These are phyloP conservation scores for Cyberlindnera samutprakarnensis DNA, from an alignment of 805 yeast species.

Conservation along the genomic window DNA sequence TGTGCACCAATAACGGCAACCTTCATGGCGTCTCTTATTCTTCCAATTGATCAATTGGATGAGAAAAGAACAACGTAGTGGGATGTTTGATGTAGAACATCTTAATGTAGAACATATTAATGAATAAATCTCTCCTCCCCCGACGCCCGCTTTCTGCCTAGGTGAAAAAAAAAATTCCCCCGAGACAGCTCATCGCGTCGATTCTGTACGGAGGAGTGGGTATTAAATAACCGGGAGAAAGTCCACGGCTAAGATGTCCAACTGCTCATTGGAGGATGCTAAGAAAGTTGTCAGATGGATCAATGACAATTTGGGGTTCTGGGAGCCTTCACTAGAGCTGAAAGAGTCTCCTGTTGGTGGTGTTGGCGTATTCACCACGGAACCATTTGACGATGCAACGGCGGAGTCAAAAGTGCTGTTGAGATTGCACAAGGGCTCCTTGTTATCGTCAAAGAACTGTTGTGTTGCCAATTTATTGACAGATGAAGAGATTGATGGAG, in stretches of 20 bases:
- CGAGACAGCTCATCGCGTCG: too few species aligned
- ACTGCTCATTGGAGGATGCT: constrained; percentile 20
- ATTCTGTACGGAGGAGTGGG: too few species aligned
- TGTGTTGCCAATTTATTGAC: constrained; percentile 57
- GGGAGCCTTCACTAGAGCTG: constrained; percentile 42
- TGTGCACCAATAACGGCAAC: constrained; percentile 53
- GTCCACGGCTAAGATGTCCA: constrained; percentile 22
- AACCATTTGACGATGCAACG: constrained; percentile 30
- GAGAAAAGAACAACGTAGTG: too few species aligned
- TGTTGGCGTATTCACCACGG: constrained; percentile 60
- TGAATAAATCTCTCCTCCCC: too few species aligned
- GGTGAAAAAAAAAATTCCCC: too few species aligned
- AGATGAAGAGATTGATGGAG: constrained; percentile 56
- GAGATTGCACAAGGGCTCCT: constrained; percentile 52
- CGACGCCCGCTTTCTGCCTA: too few species aligned
- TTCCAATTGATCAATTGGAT: too few species aligned
- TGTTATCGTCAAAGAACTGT: constrained; percentile 53
- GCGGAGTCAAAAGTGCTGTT: constrained; percentile 28
- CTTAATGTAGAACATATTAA: too few species aligned
- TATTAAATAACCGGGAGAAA: neutral
- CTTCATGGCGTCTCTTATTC: constrained; percentile 17
- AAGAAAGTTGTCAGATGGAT: constrained; percentile 39
- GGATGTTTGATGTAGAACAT: too few species aligned
- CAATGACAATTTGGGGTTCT: constrained; percentile 40
- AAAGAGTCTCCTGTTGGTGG: constrained; percentile 52